Evolutionary conservation across 306 rosid genomes (phyloP).

Genomic region (Inga oerstediana): DNA sequence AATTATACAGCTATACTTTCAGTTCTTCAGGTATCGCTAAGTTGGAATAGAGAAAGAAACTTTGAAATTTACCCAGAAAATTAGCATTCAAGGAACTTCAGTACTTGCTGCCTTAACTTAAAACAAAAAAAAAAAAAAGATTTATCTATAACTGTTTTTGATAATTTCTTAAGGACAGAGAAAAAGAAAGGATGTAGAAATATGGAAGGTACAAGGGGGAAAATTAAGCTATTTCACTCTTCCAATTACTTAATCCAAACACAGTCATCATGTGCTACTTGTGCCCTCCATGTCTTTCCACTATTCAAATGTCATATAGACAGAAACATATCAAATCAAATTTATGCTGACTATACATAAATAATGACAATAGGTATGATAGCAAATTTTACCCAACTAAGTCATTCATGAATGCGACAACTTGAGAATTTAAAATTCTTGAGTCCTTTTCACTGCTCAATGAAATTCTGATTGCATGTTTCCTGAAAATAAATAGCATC

Average conservation of each 20-base stretch:
- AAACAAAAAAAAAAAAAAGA: background rate
- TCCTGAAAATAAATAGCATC: constrained; percentile 59
- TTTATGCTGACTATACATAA: constrained; percentile 5
- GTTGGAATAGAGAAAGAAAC: background rate
- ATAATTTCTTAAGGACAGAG: constrained; percentile 18
- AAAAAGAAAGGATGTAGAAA: background rate
- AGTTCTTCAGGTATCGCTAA: constrained; percentile 12
- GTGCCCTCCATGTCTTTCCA: constrained; percentile 8
- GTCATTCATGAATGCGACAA: constrained; percentile 52
- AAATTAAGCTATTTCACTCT: constrained; percentile 11
- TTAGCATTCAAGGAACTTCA: constrained; percentile 5
- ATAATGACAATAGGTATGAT: background rate
- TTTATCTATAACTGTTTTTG: background rate
- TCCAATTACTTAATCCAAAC: constrained; percentile 14
- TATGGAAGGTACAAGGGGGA: background rate
- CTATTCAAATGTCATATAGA: background rate
- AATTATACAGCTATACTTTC: constrained; percentile 3
- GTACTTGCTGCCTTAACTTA: background rate
- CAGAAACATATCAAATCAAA: background rate
- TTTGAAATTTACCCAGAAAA: constrained; percentile 14
- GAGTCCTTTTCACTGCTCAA: constrained; percentile 45
- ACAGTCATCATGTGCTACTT: background rate
- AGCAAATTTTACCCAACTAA: constrained; percentile 60
- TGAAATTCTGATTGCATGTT: constrained; percentile 48
- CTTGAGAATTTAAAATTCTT: constrained; percentile 55